A percentile compares a stretch with the other conserved stretches of the same genome.
Conservation (phyloP, 345 rosid species). For the Populus alba region DNA sequence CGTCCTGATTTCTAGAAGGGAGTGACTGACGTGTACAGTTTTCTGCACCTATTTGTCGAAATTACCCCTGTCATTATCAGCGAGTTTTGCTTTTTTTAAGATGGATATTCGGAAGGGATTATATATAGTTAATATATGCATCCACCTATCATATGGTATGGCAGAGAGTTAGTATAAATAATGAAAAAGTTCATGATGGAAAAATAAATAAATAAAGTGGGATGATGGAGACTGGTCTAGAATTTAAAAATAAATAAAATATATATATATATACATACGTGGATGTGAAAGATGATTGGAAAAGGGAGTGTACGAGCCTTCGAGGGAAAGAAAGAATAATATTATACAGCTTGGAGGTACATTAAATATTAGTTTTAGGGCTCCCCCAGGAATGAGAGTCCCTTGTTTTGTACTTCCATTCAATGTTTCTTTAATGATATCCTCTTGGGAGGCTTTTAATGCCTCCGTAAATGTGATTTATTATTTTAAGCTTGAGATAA, state of each 20-base stretch:
- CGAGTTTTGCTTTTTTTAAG: neutral
- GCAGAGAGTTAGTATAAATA: neutral
- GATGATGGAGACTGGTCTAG: neutral
- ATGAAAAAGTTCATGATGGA: neutral
- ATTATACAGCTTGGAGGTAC: neutral
- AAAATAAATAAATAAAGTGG: no score
- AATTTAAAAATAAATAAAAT: no score
- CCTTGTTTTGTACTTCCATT: no score
- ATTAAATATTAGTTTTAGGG: neutral
- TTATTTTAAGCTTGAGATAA: no score
- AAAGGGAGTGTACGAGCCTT: neutral
- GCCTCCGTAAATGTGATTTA: no score
- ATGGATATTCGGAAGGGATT: no score
- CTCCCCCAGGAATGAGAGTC: no score
- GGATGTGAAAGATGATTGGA: neutral
- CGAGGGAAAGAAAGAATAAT: neutral
- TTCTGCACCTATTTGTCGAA: neutral
- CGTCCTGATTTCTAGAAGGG: neutral
- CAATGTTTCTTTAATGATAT: no score
- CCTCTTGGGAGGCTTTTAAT: no score
- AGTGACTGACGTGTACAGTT: neutral
- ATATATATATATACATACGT: no score
- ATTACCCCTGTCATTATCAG: neutral
- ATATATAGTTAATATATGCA: neutral
- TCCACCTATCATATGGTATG: neutral